A percentile compares a stretch with the other conserved stretches of the same genome.
Conservation (phyloP, 352 stramenopile species). For the Phytophthora citricola region DNA sequence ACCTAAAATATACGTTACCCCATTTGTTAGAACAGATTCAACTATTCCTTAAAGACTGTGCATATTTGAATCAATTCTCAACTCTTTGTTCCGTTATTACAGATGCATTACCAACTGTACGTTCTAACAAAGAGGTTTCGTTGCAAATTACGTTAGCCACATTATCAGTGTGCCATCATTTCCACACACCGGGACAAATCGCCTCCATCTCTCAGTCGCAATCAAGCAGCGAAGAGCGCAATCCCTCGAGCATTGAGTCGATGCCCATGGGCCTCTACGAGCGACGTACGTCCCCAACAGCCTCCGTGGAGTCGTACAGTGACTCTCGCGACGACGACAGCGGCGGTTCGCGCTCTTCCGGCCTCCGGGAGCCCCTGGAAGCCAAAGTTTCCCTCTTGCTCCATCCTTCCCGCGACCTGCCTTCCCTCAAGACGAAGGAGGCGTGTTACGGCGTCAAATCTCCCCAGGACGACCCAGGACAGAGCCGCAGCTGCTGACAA, state of each 20-base stretch:
- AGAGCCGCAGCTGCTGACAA: constrained; percentile 28
- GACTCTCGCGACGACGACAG: not conserved
- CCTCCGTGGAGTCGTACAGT: constrained; percentile 2
- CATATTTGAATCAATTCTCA: too few species aligned
- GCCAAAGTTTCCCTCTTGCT: not conserved
- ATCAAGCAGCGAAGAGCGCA: constrained; percentile 14
- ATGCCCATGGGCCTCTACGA: constrained; percentile 16
- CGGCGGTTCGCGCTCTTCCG: not conserved
- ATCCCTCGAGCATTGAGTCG: not conserved
- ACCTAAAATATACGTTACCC: not conserved
- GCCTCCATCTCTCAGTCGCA: constrained; percentile 7
- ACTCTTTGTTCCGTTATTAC: too few species aligned
- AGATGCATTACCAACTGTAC: too few species aligned
- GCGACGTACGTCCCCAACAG: not conserved
- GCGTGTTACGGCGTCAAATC: not conserved
- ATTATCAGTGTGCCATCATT: not conserved
- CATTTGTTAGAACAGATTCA: too few species aligned
- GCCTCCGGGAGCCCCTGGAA: not conserved
- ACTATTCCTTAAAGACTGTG: too few species aligned
- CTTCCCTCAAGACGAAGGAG: constrained; percentile 31
- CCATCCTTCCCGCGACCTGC: constrained; percentile 25
- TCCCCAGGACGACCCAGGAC: constrained; percentile 18
- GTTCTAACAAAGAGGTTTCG: too few species aligned
- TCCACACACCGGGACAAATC: not conserved
- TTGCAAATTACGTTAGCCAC: not conserved